These are phyloP conservation scores for Filobasidium uniguttulatum DNA, from an alignment of 1,284 basidiomycete species.

Conservation along the genomic window DNA sequence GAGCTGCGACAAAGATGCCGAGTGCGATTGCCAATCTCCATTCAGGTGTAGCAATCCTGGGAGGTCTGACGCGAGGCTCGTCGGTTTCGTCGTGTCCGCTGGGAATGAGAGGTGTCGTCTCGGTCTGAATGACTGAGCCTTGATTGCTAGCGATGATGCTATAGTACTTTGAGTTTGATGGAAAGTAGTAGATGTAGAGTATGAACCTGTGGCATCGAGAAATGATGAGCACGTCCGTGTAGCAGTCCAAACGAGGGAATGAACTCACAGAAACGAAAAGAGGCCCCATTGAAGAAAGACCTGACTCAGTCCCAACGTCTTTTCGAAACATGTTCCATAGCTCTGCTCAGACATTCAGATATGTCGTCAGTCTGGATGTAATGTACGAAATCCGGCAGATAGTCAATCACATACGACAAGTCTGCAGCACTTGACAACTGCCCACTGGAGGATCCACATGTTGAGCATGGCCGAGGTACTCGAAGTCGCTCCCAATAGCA, in stretches of 20 bases:
- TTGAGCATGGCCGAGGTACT: slow-evolving; percentile 67
- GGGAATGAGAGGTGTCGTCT: background rate
- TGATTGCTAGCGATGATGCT: background rate
- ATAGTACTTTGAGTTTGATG: slow-evolving; percentile 57
- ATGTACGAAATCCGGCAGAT: background rate
- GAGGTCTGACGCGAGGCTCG: background rate
- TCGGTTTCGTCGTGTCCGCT: background rate
- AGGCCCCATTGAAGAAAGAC: slow-evolving; percentile 72
- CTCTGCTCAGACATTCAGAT: slow-evolving; percentile 39
- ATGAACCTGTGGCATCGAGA: slow-evolving; percentile 47
- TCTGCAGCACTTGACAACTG: slow-evolving; percentile 66
- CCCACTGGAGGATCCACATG: slow-evolving; percentile 83
- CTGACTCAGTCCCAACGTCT: slow-evolving; percentile 70
- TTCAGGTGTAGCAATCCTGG: slow-evolving; percentile 41
- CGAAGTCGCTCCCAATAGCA: slow-evolving; percentile 81
- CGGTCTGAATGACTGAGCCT: background rate
- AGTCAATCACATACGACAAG: slow-evolving; percentile 46
- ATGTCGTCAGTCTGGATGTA: background rate
- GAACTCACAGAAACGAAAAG: slow-evolving; percentile 66
- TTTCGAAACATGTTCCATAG: slow-evolving; percentile 61
- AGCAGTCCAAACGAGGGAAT: background rate
- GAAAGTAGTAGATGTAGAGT: slow-evolving; percentile 87
- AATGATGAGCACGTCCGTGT: too few relatives aligned
- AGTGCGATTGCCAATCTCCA: slow-evolving; percentile 65
- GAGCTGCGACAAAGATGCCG: slow-evolving; percentile 55